Base-by-base conservation (phyloP, 2,329 filamentous ascomycete genomes). In the Penicillium sp. region DNA sequence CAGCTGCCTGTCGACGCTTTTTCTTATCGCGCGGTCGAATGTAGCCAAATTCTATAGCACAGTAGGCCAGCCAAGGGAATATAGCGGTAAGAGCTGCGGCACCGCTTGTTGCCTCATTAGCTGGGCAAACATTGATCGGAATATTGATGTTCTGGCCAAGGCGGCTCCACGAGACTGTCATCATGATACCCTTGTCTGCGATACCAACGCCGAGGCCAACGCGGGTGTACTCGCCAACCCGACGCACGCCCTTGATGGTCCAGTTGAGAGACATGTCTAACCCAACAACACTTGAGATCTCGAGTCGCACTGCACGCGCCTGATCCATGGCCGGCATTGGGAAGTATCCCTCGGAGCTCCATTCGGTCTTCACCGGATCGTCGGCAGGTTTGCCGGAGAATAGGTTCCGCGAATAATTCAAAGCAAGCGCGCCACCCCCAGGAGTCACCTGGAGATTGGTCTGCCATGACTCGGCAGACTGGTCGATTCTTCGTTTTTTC, bases 31-130 rank as follows among this genome's bases (percentile, higher is more conserved):
- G 64, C 0, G 74, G 75, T 8, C 75, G 71, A 30, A 75, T 67
- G 40, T 70, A 67, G 2, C 71, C 72, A 56, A 76, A 77, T 58
- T 78, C 75, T 39, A 75, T 41, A 2, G 71, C 69, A 29, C 71
- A 68, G 48, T 78, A 78, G 10, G 69, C 59, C 34, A 71, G 58
- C 70, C 70, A 76, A 0, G 75, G 75, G 23, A 74, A 60, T 18
- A 72, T 57, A 10, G 74, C 63, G 7, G 70, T 73, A 47, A 74
- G 53, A 3, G 67, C 55, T 10, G 70, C 69, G 38, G 72, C 64
- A 43, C 74, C 71, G 19, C 61, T 62, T 39, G 66, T 70, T 16
- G 71, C 63, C n/a, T 67, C 44, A 5, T 69, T 63, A 7, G 72
- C 30, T 5, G 74, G 66, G 50, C 73, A 72, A 32, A 78, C 34